Evolutionary conservation across 108 stramenopile species (phyloP), one percentile per base, ranked within the genome.

Genomic region (Stephanodiscus triporus): DNA sequence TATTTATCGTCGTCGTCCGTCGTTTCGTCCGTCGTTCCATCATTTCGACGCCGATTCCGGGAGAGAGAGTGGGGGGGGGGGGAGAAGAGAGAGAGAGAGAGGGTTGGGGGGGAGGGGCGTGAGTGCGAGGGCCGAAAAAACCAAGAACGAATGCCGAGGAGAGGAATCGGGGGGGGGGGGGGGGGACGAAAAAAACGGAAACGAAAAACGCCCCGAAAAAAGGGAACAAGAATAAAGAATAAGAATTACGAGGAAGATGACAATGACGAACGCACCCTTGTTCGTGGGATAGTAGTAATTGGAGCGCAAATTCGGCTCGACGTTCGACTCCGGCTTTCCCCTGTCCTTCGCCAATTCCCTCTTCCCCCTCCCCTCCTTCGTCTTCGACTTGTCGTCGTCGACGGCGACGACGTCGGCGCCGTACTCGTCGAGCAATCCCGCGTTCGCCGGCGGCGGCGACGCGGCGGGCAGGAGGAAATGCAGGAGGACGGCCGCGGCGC

Each of bases 301-400:
- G 29, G 91, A 86, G 50, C 94, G 84, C 11, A 92, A 77, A 60
- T 87, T 92, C 34, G 91, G 91, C 73, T 92, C 91, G 45, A 87
- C 66, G 55, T 82, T 81, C n/a, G 83, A 78, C 63, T 87, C 87
- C 9, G 55, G 24, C 60, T 89, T 91, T 17, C 76, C 81, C 40
- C 75, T 81, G 43, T 78, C 55, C 16, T 40, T 72, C 6, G 73
- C 73, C 38, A 60, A 66, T 27, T 79, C 75, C 29, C 63, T 54
- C 13, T 29, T 62, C 66, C 59, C 63, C 30, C 64, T 76, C 16
- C 64, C 26, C 57, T 64, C 68, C 54, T 49, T 54, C n/a, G n/a
- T n/a, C n/a, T n/a, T n/a, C n/a, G n/a, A n/a, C n/a, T n/a, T n/a
- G n/a, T n/a, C n/a, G n/a, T n/a, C n/a, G n/a, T n/a, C n/a, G n/a